Evolutionary conservation across 352 stramenopile species (phyloP), one percentile per base, ranked within the genome.

Genomic region (Stramenopiles sp.): DNA sequence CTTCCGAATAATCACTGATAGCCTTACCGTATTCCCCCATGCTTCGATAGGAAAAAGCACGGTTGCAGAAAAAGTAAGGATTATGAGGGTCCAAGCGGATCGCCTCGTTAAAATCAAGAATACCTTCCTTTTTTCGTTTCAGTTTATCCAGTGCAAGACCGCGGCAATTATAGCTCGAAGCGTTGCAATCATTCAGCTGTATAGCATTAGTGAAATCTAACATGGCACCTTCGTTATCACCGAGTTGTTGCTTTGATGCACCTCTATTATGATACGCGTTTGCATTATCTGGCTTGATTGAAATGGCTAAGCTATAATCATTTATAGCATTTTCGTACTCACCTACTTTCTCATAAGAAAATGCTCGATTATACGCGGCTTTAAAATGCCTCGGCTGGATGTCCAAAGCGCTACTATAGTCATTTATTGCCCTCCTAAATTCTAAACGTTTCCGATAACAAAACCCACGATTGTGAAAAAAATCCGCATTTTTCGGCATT

Each of bases 331-430:
- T 83, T 0, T 79, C 74, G 37, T 83, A 90, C 3, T 81, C 76
- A 1, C 85, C 84, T 0, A 93, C 80, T 76, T 90, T 90, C 79
- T 94, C 87, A 74, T 83, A 85, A 34, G 83, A 92, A 76, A 91
- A 94, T 18, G 87, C 88, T 4, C 87, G 84, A 63, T 92, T 92
- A 78, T 92, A 94, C 31, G 90, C 79, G 48, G 88, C 88, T 78
- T 92, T 94, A 77, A 92, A 94, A 76, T 94, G 87, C 3, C 77
- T 75, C 25, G 43, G 43, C 25, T 53, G 12, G 12, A 53, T 74
- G 18, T 3, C 37, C 73, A 34, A 49, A 76, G 68, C 75, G n/a
- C 78, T 85, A 3, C 80, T 83, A 79, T 92, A 94, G 79, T 92
- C 87, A 1, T 78, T 77, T 35, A 90, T 81, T 3, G 87, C 87